Evolutionary conservation across 2,329 filamentous ascomycete species (phyloP).

Genomic region (Nemania sp.): DNA sequence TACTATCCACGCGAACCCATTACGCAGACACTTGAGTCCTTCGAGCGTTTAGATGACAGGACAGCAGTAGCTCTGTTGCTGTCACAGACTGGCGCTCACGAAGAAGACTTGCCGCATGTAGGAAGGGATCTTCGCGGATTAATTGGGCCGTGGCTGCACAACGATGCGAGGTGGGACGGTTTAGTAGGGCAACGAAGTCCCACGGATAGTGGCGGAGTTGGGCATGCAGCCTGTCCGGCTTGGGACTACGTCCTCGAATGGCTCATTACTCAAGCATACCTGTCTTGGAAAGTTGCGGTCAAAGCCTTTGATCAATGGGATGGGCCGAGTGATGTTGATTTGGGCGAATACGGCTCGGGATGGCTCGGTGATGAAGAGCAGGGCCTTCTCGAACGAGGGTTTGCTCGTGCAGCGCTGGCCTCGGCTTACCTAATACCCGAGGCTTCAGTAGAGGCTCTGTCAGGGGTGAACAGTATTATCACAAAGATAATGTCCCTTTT

Average conservation of each 20-base stretch:
- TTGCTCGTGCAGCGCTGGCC: constrained; percentile 75
- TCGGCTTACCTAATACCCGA: constrained; percentile 75
- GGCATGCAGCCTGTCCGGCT: constrained; percentile 62
- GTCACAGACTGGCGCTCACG: constrained; percentile 62
- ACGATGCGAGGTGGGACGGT: constrained; percentile 68
- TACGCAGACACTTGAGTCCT: constrained; percentile 68
- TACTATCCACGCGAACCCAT: constrained; percentile 70
- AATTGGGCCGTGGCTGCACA: constrained; percentile 80
- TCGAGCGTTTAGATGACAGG: constrained; percentile 70
- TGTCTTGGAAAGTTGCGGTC: constrained; percentile 72
- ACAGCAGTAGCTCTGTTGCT: constrained; percentile 72
- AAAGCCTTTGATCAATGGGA: constrained; percentile 77
- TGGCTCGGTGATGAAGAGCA: constrained; percentile 72
- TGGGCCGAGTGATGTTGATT: constrained; percentile 76
- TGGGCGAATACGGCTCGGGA: constrained; percentile 68
- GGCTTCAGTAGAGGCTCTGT: constrained; percentile 67
- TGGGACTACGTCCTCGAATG: constrained; percentile 79
- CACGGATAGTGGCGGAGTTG: constrained; percentile 44
- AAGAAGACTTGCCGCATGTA: constrained; percentile 57
- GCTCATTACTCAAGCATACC: constrained; percentile 70
- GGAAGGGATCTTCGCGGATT: constrained; percentile 76
- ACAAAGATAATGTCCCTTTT: constrained; percentile 70
- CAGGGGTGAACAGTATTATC: constrained; percentile 70
- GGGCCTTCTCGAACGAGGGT: constrained; percentile 70
- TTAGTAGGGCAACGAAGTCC: constrained; percentile 41